These are phyloP conservation scores for Hansenula sp. DNA, from an alignment of 1,139 yeast species.

Conservation along the genomic window DNA sequence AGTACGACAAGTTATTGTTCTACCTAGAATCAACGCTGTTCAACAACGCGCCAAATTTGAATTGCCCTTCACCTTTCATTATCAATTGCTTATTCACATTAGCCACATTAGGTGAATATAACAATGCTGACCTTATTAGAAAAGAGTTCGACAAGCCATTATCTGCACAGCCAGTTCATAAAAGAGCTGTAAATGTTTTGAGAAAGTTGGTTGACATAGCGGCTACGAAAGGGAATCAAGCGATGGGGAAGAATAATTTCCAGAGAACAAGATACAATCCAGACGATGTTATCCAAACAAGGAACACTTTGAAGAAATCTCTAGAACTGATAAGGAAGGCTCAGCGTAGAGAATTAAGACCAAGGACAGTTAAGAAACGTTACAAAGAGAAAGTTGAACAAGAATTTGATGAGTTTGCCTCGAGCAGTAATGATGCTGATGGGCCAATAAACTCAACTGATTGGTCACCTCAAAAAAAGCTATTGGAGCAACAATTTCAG, in stretches of 20 bases:
- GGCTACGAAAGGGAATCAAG: constrained; percentile 1
- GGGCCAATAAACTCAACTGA: not conserved
- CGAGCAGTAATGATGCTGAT: too few species aligned
- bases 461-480: constrained; percentile 20
- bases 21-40: constrained; percentile 17
- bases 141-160: constrained; percentile 4
- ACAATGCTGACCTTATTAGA: constrained; percentile 15
- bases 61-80: constrained; percentile 17
- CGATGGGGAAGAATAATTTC: not conserved
- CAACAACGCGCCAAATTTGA: constrained; percentile 12
- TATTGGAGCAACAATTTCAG: constrained; percentile 8
- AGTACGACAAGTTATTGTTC: constrained; percentile 18
- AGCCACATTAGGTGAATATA: constrained; percentile 17
- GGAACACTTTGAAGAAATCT: constrained; percentile 7
- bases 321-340: constrained; percentile 10
- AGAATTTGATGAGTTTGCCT: constrained; percentile 1
- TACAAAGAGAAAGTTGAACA: constrained; percentile 6
- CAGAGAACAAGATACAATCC: constrained; percentile 1
- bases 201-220: constrained; percentile 8
- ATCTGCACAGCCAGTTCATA: constrained; percentile 11
- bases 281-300: constrained; percentile 7
- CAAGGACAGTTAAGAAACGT: constrained; percentile 7
- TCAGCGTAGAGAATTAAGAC: constrained; percentile 6
- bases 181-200: constrained; percentile 14
- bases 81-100: constrained; percentile 17